Conservation (phyloP, 176 grass and related monocot genomes). For the Bolboschoenus planiculmis region DNA sequence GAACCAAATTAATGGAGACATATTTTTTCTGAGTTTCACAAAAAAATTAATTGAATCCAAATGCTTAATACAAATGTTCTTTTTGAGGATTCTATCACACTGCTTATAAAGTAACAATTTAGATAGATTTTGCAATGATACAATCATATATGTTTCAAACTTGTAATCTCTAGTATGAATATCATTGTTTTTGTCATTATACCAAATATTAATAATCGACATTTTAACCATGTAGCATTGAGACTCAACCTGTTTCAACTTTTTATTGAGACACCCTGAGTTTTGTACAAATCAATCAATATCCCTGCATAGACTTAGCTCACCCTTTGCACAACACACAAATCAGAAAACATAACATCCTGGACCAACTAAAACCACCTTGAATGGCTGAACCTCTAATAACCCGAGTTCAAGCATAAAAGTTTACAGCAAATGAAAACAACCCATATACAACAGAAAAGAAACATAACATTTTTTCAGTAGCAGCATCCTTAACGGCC, state of each 20-base stretch:
- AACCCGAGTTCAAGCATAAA: neutral
- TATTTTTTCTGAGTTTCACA: no score
- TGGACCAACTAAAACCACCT: neutral
- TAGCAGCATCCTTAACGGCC: neutral
- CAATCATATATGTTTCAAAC: no score
- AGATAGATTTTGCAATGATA: no score
- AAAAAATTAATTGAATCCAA: no score
- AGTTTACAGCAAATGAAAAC: neutral
- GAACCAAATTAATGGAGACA: no score
- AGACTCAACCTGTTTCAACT: neutral
- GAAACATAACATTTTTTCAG: neutral
- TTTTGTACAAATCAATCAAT: neutral
- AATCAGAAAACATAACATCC: neutral
- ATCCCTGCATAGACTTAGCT: neutral
- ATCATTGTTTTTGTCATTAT: no score
- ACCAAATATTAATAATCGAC: no score
- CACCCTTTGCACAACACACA: neutral
- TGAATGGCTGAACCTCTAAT: neutral
- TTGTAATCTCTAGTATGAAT: no score
- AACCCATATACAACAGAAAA: no score
- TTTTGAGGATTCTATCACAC: no score
- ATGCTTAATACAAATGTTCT: no score
- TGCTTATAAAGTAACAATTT: no score
- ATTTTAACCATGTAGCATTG: neutral
- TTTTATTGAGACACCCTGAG: neutral